Evolutionary conservation across 2,329 filamentous ascomycete species (phyloP).

Genomic region (Neofusicoccum sp.): DNA sequence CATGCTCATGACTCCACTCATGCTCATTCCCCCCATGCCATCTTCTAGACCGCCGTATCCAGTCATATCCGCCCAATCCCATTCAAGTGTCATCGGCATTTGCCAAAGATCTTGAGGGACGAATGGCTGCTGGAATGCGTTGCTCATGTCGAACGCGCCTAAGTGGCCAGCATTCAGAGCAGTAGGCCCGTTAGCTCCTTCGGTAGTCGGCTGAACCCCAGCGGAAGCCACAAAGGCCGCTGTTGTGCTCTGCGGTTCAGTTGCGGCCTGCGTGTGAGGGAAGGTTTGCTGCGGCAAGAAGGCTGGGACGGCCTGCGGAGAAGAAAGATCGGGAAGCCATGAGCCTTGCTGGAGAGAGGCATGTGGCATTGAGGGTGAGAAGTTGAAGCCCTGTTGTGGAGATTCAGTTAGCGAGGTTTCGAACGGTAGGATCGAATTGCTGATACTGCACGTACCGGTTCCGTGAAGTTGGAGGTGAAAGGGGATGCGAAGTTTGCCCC

Average conservation of each 20-base stretch:
- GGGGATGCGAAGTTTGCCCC: background rate
- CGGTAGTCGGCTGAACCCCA: background rate
- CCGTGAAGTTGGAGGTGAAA: conserved; percentile 8
- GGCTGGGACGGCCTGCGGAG: background rate
- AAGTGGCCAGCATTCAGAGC: conserved; percentile 2
- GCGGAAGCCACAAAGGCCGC: background rate
- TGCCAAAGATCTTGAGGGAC: conserved; percentile 93
- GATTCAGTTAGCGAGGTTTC: background rate
- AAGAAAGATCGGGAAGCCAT: conserved; percentile 15
- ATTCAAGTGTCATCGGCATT: conserved; percentile 93
- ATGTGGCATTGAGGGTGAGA: conserved; percentile 41
- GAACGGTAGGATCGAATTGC: background rate
- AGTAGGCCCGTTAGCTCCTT: conserved; percentile 5
- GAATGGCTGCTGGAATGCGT: conserved; percentile 74
- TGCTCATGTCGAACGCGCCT: conserved; percentile 1
- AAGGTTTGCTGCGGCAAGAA: conserved; percentile 9
- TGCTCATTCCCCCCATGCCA: conserved; percentile 16
- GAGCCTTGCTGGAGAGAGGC: conserved; percentile 30
- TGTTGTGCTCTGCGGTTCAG: background rate
- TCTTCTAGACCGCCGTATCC: conserved; percentile 36
- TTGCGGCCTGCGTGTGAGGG: conserved; percentile 1
- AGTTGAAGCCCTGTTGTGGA: conserved; percentile 32
- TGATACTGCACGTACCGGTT: background rate
- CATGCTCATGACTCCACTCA: conserved; percentile 17
- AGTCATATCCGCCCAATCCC: conserved; percentile 67